A percentile compares a stretch with the other conserved stretches of the same genome.
phyloP scores from a whole-genome alignment of 495 filamentous ascomycete species.

The Annulohypoxylon nitens region DNA sequence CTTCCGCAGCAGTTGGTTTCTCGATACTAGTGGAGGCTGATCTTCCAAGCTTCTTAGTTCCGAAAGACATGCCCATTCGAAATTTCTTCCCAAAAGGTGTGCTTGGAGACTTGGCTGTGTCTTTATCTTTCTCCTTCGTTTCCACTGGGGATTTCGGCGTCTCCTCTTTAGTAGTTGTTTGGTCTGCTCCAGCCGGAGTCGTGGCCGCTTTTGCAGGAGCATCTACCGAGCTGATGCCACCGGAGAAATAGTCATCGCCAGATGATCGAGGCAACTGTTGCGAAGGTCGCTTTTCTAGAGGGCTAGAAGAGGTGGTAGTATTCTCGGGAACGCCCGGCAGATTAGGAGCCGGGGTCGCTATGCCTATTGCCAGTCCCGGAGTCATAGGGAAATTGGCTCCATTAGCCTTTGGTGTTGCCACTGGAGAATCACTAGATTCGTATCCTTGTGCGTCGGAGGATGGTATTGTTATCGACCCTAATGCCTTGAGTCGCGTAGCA shows the following conservation, averaged over 20 bases:
- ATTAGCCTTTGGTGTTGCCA: slow-evolving; percentile 73
- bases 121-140: slow-evolving; percentile 68
- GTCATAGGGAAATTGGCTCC: slow-evolving; percentile 71
- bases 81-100: slow-evolving; percentile 89
- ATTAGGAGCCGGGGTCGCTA: slow-evolving; percentile 76
- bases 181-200: slow-evolving; percentile 56
- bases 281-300: slow-evolving; percentile 54
- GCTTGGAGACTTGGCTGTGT: slow-evolving; percentile 74
- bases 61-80: slow-evolving; percentile 83
- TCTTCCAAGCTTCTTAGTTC: slow-evolving; percentile 82
- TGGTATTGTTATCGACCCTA: slow-evolving; percentile 75
- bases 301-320: slow-evolving; percentile 51
- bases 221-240: slow-evolving; percentile 58
- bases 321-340: slow-evolving; percentile 59
- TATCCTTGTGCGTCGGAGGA: slow-evolving; percentile 65
- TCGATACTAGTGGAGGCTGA: slow-evolving; percentile 76
- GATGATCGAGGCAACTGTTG: slow-evolving; percentile 54
- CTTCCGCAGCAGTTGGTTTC: slow-evolving; percentile 81
- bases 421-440: slow-evolving; percentile 56
- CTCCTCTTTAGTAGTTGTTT: slow-evolving; percentile 42
- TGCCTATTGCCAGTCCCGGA: slow-evolving; percentile 80
- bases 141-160: slow-evolving; percentile 70
- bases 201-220: slow-evolving; percentile 49
- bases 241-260: slow-evolving; percentile 63
- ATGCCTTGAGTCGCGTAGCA: slow-evolving; percentile 67